Base-by-base conservation (phyloP, 2,329 filamentous ascomycete species). In the Diaporthe ilicicola region DNA sequence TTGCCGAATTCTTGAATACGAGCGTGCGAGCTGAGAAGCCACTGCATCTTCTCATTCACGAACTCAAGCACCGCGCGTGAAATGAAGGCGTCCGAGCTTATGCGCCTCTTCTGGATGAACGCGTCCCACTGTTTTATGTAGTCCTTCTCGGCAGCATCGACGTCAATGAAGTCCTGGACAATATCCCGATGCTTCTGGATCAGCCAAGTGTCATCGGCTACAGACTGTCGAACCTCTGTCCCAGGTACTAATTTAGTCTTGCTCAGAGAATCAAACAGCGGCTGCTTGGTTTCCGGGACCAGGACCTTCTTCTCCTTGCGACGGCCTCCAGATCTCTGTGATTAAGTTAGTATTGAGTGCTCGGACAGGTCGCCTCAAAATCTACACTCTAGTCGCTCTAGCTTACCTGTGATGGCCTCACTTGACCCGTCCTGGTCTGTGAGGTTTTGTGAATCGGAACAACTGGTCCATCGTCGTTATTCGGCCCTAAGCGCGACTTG, bases 61-160 rank as follows among this genome's bases (percentile, higher is more conserved):
- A 90, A 90, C 29, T 80, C 81, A 51, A 88, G 76, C 81, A 89
- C 88, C 22, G 84, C 82, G 3, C 83, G 82, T 13, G 87, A 83
- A 15, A 90, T 81, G 74, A 87, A 88, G 4, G 84, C 84, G 37
- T 84, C 83, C 5, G 87, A 86, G 6, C 85, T 86, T 56, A 89
- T 79, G 67, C 83, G 85, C 74, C 86, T 83, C 54, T 81, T 81
- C 10, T 88, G 82, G 56, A 89, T 84, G 74, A 86, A 89, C 1
- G 84, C 82, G 72, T 90, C 88, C 88, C 88, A 90, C 73, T 87
- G 85, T 74, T 84, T 82, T 69, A 90, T 87, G 70, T 87, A 90
- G 72, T 89, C 88, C 76, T 87, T 88, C 75, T 90, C 88, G 19
- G 83, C 80, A 3, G 81, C 76, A 15, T 84, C 84, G 32, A 90